phyloP scores from a whole-genome alignment of 495 filamentous ascomycete genomes.

The Xanthoparmelia taractica region DNA sequence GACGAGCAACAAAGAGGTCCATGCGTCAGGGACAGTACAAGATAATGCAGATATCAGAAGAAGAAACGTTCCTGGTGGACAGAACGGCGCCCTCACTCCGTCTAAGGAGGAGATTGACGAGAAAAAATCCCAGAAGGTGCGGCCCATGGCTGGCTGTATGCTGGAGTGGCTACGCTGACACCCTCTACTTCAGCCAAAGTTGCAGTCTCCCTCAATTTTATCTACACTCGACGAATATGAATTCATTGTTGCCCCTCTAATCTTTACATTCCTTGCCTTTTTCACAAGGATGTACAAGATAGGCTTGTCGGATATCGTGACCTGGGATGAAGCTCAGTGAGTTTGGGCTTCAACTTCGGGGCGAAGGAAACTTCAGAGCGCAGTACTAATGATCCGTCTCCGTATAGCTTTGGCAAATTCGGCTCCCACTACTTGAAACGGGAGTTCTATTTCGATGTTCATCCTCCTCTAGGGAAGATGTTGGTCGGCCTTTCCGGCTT shows the following conservation, averaged over 20 bases:
- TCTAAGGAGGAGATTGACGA: conserved; percentile 44
- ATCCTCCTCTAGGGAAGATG: conserved; percentile 96
- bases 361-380: neutral
- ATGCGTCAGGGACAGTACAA: conserved; percentile 59
- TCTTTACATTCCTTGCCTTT: conserved; percentile 82
- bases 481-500: conserved; percentile 93
- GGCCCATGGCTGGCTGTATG: conserved; percentile 4
- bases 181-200: conserved; percentile 5
- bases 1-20: conserved; percentile 43
- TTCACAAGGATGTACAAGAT: conserved; percentile 96
- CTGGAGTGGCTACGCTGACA: neutral
- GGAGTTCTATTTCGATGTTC: conserved; percentile 99
- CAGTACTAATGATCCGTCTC: conserved; percentile 28
- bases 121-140: conserved; percentile 63
- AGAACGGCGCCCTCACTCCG: conserved; percentile 32
- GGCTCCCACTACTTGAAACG: conserved; percentile 97
- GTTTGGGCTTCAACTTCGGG: conserved; percentile 28
- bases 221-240: conserved; percentile 67
- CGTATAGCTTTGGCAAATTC: conserved; percentile 91
- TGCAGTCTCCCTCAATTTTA: conserved; percentile 16
- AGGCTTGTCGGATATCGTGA: conserved; percentile 89
- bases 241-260: conserved; percentile 73
- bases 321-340: conserved; percentile 98
- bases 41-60: conserved; percentile 60
- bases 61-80: conserved; percentile 59